A percentile compares a stretch with the other conserved stretches of the same genome.
These are phyloP conservation scores for Macrolepiota dolichaula DNA, from an alignment of 768 basidiomycete genomes.

Conservation along the genomic window DNA sequence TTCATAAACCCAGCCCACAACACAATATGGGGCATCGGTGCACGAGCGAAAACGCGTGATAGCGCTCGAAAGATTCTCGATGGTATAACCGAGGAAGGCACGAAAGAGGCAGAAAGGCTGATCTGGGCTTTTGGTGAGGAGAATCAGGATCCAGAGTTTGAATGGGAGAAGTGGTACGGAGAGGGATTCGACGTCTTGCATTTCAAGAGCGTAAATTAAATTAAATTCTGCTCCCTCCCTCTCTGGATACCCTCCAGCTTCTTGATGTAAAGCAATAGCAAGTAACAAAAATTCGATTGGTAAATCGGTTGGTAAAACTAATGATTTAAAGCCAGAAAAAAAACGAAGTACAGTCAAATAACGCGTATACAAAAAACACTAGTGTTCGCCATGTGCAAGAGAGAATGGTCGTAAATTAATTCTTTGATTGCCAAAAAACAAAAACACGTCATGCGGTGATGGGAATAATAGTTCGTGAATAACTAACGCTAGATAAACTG, in stretches of 20 bases:
- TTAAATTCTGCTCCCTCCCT: background rate
- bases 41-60: conserved; percentile 55
- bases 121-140: conserved; percentile 17
- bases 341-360: background rate
- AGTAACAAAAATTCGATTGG: no score
- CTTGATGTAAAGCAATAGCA: no score
- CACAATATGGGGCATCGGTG: conserved; percentile 72
- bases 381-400: background rate
- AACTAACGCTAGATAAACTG: background rate
- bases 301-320: background rate
- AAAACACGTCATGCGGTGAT: background rate
- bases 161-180: conserved; percentile 18
- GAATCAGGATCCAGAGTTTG: conserved; percentile 14
- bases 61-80: conserved; percentile 32
- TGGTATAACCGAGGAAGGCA: background rate
- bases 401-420: background rate
- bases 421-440: background rate
- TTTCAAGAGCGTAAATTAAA: conserved; percentile 9
- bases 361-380: background rate
- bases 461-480: conserved; percentile 7
- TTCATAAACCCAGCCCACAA: conserved; percentile 52
- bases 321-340: background rate
- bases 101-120: conserved; percentile 5
- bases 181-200: conserved; percentile 16
- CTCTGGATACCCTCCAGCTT: background rate